phyloP scores from a whole-genome alignment of 306 rosid genomes.

The Herpetospermum pedunculosum region DNA sequence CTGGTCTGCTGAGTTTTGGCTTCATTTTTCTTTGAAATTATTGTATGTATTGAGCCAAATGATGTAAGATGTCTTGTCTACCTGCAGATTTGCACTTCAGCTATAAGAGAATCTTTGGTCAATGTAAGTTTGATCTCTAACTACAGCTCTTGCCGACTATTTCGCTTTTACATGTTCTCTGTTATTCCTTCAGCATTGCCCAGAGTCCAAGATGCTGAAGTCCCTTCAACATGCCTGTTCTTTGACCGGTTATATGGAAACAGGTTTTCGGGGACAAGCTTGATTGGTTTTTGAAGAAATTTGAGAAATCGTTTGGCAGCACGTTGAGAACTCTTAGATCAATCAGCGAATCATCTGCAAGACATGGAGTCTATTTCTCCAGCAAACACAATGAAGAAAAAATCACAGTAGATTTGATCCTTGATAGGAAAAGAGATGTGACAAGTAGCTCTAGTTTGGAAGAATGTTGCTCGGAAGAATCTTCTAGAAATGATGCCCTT shows the following conservation, averaged over 20 bases:
- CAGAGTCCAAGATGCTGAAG: constrained; percentile 29
- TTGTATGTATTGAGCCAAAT: not conserved
- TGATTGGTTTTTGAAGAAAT: constrained; percentile 58
- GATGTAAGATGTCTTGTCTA: not conserved
- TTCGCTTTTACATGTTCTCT: constrained; percentile 28
- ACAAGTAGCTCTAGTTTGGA: constrained; percentile 19
- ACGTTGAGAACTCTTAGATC: constrained; percentile 66
- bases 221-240: constrained; percentile 21
- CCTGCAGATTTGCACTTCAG: constrained; percentile 79
- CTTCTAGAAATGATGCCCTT: constrained; percentile 1
- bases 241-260: constrained; percentile 24
- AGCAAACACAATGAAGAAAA: constrained; percentile 15
- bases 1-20: not conserved
- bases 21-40: not conserved
- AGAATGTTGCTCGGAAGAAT: constrained; percentile 20
- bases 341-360: constrained; percentile 38
- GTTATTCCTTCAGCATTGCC: constrained; percentile 19
- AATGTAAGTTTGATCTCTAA: constrained; percentile 62
- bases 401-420: constrained; percentile 18
- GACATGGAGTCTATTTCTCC: constrained; percentile 15
- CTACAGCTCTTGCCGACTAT: constrained; percentile 25
- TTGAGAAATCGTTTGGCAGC: constrained; percentile 73
- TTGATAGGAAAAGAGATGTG: constrained; percentile 17
- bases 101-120: constrained; percentile 69
- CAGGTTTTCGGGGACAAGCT: constrained; percentile 76